Conservation (phyloP, 1,284 basidiomycete genomes). For the Apiotrichum veenhuisii region DNA sequence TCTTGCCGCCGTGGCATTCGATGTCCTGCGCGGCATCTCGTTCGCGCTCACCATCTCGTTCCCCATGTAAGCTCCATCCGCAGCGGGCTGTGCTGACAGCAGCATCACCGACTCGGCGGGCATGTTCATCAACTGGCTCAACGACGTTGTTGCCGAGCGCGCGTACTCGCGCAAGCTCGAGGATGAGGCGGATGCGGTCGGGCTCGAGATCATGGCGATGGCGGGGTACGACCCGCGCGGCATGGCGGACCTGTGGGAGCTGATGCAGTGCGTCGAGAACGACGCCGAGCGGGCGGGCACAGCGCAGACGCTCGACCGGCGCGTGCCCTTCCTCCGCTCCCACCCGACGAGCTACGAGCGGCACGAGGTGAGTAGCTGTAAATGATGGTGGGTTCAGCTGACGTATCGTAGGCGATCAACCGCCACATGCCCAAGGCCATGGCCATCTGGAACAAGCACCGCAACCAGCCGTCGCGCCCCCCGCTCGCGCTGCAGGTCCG, state of each 20-base stretch:
- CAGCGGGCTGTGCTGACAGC: not conserved
- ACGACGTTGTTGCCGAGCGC: slow-evolving; percentile 52
- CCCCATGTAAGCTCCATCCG: slow-evolving; percentile 39
- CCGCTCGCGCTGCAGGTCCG: not conserved
- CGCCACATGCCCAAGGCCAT: slow-evolving; percentile 48
- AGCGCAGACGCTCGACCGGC: slow-evolving; percentile 35
- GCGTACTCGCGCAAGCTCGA: slow-evolving; percentile 56
- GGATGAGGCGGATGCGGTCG: slow-evolving; percentile 54
- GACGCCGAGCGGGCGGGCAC: slow-evolving; percentile 44
- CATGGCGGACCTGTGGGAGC: slow-evolving; percentile 53
- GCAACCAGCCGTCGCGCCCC: not conserved
- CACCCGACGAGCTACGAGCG: slow-evolving; percentile 53
- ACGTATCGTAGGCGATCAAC: slow-evolving; percentile 34
- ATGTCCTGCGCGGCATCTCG: slow-evolving; percentile 53
- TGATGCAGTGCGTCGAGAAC: slow-evolving; percentile 52
- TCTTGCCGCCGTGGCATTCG: slow-evolving; percentile 53
- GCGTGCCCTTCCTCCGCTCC: slow-evolving; percentile 50
- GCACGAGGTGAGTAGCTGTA: slow-evolving; percentile 34
- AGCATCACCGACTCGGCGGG: slow-evolving; percentile 53
- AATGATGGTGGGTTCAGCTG: not conserved
- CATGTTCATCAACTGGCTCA: slow-evolving; percentile 53
- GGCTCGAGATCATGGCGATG: slow-evolving; percentile 52
- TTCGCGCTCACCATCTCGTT: slow-evolving; percentile 55
- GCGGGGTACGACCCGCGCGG: slow-evolving; percentile 54
- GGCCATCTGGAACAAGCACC: slow-evolving; percentile 38